Conservation (phyloP, 768 basidiomycete species). For the Epithele typhae region DNA sequence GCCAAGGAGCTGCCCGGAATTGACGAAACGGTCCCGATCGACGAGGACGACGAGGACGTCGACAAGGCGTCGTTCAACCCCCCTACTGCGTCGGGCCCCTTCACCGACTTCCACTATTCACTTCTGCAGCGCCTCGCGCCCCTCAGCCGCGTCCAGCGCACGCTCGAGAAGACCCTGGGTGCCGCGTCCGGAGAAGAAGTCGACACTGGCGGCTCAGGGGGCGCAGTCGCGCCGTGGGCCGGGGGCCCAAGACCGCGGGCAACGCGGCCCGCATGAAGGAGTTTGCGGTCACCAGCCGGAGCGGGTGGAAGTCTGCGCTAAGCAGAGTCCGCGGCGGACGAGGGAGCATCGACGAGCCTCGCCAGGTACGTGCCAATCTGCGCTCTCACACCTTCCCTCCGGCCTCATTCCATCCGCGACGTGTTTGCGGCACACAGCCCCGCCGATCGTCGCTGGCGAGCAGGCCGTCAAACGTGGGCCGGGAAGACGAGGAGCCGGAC, state of each 20-base stretch:
- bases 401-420: no score
- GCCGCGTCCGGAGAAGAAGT: slow-evolving; percentile 45
- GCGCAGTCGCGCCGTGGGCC: slow-evolving; percentile 18
- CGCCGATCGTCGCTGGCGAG: no score
- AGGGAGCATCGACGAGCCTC: neutral
- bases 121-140: slow-evolving; percentile 54
- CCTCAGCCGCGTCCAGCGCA: slow-evolving; percentile 49
- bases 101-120: slow-evolving; percentile 55
- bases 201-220: neutral
- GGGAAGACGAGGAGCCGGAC: no score
- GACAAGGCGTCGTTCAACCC: neutral
- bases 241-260: no score
- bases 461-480: no score
- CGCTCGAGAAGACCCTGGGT: slow-evolving; percentile 57
- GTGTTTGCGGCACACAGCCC: no score
- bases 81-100: slow-evolving; percentile 17
- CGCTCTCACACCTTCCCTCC: no score
- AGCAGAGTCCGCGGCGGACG: slow-evolving; percentile 12
- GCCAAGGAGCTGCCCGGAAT: slow-evolving; percentile 22
- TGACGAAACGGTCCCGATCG: neutral
- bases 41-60: slow-evolving; percentile 12
- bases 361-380: no score
- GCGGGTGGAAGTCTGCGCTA: slow-evolving; percentile 25
- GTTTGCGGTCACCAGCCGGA: slow-evolving; percentile 22
- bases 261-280: slow-evolving; percentile 15